Evolutionary conservation across 2,329 filamentous ascomycete species (phyloP).

Genomic region (Nakataea oryzae): DNA sequence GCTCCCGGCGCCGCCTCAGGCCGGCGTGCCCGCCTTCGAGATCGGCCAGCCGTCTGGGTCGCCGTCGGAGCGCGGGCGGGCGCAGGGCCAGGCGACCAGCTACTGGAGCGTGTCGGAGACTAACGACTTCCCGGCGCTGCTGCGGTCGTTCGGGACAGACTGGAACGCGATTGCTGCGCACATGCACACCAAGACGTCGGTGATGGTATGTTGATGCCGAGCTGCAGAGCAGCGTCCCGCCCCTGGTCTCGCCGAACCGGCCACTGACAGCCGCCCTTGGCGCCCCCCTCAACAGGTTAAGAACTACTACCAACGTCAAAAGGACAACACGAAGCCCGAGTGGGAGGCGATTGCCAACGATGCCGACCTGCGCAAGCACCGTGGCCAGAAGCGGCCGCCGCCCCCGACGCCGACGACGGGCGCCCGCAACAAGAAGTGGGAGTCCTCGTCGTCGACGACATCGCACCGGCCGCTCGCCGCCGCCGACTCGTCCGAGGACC

Average conservation of each 20-base stretch:
- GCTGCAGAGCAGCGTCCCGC: not conserved
- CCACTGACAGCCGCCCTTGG: slow-evolving; percentile 11
- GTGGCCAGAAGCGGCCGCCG: slow-evolving; percentile 49
- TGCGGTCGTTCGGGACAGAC: slow-evolving; percentile 69
- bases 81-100: slow-evolving; percentile 55
- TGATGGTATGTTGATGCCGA: slow-evolving; percentile 54
- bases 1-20: slow-evolving; percentile 32
- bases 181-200: slow-evolving; percentile 75
- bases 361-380: slow-evolving; percentile 43
- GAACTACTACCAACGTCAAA: slow-evolving; percentile 56
- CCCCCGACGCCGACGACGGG: slow-evolving; percentile 45
- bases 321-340: slow-evolving; percentile 41
- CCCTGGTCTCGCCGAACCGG: not conserved
- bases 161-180: slow-evolving; percentile 65
- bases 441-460: slow-evolving; percentile 24
- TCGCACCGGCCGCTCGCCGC: slow-evolving; percentile 37
- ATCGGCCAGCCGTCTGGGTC: slow-evolving; percentile 22
- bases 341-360: slow-evolving; percentile 51
- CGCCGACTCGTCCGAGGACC: slow-evolving; percentile 35
- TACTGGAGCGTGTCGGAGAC: slow-evolving; percentile 83
- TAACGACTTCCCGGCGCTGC: slow-evolving; percentile 62
- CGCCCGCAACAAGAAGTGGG: slow-evolving; percentile 36
- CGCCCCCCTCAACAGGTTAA: slow-evolving; percentile 41
- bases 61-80: slow-evolving; percentile 30
- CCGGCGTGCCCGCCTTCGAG: slow-evolving; percentile 40